phyloP scores from a whole-genome alignment of 192 early-diverging fungal genomes.

The Gigaspora rosea region DNA sequence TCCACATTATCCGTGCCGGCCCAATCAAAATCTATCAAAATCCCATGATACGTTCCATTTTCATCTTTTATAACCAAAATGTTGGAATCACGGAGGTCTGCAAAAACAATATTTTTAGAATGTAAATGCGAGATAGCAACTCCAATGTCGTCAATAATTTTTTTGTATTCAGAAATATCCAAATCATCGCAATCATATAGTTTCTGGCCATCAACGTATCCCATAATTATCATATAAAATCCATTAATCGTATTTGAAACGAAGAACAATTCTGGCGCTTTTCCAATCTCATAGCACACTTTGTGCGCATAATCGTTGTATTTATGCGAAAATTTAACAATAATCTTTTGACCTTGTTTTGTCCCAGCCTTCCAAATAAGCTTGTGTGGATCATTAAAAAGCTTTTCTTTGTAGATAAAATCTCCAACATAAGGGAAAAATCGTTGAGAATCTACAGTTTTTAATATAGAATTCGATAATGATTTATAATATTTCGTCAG shows the following conservation, averaged over 20 bases:
- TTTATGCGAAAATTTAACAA: not conserved
- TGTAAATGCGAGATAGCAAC: not conserved
- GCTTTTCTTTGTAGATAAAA: not conserved
- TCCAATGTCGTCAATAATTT: not conserved
- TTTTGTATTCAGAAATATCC: not conserved
- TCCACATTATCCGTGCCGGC: not conserved
- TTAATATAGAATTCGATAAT: not conserved
- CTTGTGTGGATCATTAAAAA: not conserved
- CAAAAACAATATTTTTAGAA: not conserved
- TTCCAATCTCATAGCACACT: not conserved
- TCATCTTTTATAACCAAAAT: not conserved
- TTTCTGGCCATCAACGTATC: conserved; percentile 1
- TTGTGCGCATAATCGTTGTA: not conserved
- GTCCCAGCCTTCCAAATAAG: conserved; percentile 19
- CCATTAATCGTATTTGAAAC: not conserved
- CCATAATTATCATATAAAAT: conserved; percentile 21
- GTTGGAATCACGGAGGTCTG: conserved; percentile 3
- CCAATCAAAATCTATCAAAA: not conserved
- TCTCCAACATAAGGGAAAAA: not conserved
- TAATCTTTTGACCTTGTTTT: not conserved
- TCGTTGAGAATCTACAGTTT: not conserved
- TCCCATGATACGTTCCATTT: not conserved
- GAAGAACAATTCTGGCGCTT: no score
- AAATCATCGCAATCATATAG: not conserved
- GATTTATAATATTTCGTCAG: conserved; percentile 11